Evolutionary conservation across 1,284 basidiomycete species (phyloP), one percentile per base, ranked within the genome.

Genomic region (Cronartium ribicola): DNA sequence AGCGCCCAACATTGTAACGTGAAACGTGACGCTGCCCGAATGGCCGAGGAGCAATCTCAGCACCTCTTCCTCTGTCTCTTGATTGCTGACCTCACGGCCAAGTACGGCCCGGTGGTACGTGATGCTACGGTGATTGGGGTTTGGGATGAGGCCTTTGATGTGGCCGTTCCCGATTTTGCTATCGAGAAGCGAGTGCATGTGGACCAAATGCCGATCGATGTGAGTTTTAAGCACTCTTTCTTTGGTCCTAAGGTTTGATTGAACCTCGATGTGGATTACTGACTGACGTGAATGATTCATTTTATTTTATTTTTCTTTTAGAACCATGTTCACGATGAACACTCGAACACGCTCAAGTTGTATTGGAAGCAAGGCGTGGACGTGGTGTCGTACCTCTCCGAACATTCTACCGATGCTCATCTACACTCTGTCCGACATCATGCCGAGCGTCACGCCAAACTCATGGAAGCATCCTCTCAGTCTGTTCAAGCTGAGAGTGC

Each of bases 171-270:
- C 61, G 82, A 83, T 66, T 82, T 83, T 67, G 82, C 81, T 36
- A 78, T 82, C 22, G 70, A 81, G 77, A 81, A 81, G 78, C 78
- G 81, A n/a, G 79, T 82, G 1, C 95, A 98, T 79, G 91, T 95
- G 63, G 96, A 98, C 82, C 94, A 98, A 83, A 96, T 99, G 89
- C 95, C 96, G 17, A 91, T 95, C 71, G 91, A 94, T 77, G 91
- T 92, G 80, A 82, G 88, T 82, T 66, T 29, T 1, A 29, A 29
- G 29, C 1, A 13, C 3, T 14, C n/a, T 20, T n/a, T 22, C 29
- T 22, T 7, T 29, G 29, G 29, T 22, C 46, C 22, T 62, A 4
- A 10, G 14, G 13, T 36, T 29, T n/a, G 5, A 1, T 1, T 48
- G 62, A 40, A 22, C 6, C 10, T 5, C 20, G 36, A 6, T 55